Conservation (phyloP, 192 early-diverging fungal species). For the Coemansia furcata region DNA sequence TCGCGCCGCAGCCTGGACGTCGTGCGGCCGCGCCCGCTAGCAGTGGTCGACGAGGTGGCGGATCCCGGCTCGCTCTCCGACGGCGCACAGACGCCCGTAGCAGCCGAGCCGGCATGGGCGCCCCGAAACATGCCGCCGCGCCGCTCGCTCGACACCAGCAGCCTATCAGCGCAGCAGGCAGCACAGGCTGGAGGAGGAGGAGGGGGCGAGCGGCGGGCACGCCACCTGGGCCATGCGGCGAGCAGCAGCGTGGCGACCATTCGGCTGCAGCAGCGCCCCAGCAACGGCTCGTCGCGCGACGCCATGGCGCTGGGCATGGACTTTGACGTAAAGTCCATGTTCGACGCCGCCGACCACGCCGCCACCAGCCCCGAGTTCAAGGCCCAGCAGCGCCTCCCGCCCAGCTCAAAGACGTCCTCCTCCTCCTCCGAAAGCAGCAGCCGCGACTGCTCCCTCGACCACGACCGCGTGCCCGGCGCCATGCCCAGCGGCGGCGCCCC, state of each 20-base stretch:
- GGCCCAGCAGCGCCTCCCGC: not conserved
- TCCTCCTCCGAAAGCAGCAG: slow-evolving; percentile 15
- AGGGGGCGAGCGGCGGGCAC: slow-evolving; percentile 6
- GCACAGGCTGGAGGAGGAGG: slow-evolving; percentile 4
- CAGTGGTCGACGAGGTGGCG: slow-evolving; percentile 20
- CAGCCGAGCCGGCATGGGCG: slow-evolving; percentile 3
- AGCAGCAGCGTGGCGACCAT: slow-evolving; percentile 47
- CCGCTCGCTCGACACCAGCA: slow-evolving; percentile 37
- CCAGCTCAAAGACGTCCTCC: slow-evolving; percentile 13
- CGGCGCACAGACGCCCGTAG: slow-evolving; percentile 7
- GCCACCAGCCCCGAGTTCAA: not conserved
- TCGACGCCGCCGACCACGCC: slow-evolving; percentile 14
- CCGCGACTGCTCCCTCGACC: slow-evolving; percentile 4
- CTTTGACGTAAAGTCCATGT: slow-evolving; percentile 45
- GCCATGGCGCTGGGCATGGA: slow-evolving; percentile 49
- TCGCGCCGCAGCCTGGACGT: too few species aligned
- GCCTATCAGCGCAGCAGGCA: not conserved
- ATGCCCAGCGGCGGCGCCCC: not conserved
- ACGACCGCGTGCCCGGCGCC: not conserved
- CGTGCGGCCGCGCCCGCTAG: slow-evolving; percentile 15
- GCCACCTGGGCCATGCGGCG: slow-evolving; percentile 22
- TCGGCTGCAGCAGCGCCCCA: slow-evolving; percentile 50
- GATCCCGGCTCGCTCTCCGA: slow-evolving; percentile 43
- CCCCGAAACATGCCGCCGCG: slow-evolving; percentile 30
- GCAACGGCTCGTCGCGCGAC: slow-evolving; percentile 46